Evolutionary conservation across 2,329 filamentous ascomycete genomes (phyloP).

Genomic region (Xylaria hypoxylon): DNA sequence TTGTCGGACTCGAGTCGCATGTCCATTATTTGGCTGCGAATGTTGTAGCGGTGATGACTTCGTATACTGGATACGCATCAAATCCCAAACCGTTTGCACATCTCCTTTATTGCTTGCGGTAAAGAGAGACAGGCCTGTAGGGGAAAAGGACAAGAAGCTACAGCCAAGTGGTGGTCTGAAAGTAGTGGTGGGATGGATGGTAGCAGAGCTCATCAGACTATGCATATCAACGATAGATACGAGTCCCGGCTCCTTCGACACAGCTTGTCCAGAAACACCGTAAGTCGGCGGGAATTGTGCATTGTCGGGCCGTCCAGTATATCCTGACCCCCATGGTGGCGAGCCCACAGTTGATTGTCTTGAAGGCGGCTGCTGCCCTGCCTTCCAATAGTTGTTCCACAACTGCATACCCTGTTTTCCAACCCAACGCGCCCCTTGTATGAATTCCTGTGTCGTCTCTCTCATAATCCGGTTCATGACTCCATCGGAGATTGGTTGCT

Average conservation of each 20-base stretch:
- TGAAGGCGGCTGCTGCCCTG: slow-evolving; percentile 58
- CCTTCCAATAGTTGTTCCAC: slow-evolving; percentile 84
- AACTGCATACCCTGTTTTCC: slow-evolving; percentile 81
- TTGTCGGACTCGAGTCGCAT: slow-evolving; percentile 77
- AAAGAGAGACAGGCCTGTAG: slow-evolving; percentile 78
- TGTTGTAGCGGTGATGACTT: slow-evolving; percentile 71
- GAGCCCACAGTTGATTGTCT: slow-evolving; percentile 58
- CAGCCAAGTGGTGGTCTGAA: slow-evolving; percentile 80
- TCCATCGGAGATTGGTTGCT: slow-evolving; percentile 77
- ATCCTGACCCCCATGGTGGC: slow-evolving; percentile 61
- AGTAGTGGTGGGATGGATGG: slow-evolving; percentile 73
- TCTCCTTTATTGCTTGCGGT: slow-evolving; percentile 88
- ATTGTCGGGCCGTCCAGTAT: slow-evolving; percentile 60
- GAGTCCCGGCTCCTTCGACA: slow-evolving; percentile 75
- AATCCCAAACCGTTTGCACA: slow-evolving; percentile 83
- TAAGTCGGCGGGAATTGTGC: slow-evolving; percentile 81
- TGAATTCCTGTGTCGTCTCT: slow-evolving; percentile 81
- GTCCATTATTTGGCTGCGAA: slow-evolving; percentile 59
- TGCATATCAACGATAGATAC: slow-evolving; percentile 81
- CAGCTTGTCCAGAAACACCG: slow-evolving; percentile 67
- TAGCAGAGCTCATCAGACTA: slow-evolving; percentile 63
- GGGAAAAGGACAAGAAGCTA: slow-evolving; percentile 83
- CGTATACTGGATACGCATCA: slow-evolving; percentile 73
- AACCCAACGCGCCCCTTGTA: slow-evolving; percentile 79
- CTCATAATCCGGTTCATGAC: slow-evolving; percentile 81